phyloP scores from a whole-genome alignment of 2,329 filamentous ascomycete genomes.

The Chaetomium globosum region DNA sequence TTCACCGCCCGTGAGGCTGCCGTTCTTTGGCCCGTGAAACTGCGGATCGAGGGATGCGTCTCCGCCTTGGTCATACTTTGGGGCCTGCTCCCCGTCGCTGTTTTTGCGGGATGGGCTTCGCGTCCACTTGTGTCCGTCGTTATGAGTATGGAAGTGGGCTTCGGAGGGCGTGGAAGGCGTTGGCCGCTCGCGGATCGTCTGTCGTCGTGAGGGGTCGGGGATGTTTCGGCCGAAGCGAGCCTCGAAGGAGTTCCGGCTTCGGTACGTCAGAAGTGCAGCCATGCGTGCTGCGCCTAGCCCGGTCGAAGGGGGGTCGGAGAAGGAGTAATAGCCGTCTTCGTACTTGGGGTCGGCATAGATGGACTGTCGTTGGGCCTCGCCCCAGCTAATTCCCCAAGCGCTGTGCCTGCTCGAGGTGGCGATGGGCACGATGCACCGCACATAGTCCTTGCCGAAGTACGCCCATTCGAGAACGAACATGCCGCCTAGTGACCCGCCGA shows the following conservation, averaged over 20 bases:
- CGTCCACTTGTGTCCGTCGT: constrained; percentile 73
- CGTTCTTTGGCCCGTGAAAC: constrained; percentile 65
- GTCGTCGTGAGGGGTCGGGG: constrained; percentile 78
- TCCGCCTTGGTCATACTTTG: constrained; percentile 6
- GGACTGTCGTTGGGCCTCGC: constrained; percentile 83
- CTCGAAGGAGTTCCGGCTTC: constrained; percentile 96
- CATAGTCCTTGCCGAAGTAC: constrained; percentile 85
- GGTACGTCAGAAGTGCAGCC: constrained; percentile 93
- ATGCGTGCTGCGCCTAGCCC: constrained; percentile 94
- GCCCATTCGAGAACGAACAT: constrained; percentile 93
- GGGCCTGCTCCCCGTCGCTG: constrained; percentile 42
- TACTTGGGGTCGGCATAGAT: constrained; percentile 99
- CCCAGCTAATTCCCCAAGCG: constrained; percentile 90
- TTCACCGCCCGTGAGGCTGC: constrained; percentile 56
- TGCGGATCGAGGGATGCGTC: constrained; percentile 59
- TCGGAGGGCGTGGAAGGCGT: constrained; percentile 65
- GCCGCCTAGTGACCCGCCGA: constrained; percentile 83
- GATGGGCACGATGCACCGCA: constrained; percentile 78
- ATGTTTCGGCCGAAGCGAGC: constrained; percentile 91
- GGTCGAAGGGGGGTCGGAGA: constrained; percentile 80
- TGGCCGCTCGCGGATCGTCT: constrained; percentile 74
- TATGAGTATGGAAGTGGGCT: constrained; percentile 79
- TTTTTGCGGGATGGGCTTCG: constrained; percentile 54
- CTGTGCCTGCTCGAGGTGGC: constrained; percentile 83
- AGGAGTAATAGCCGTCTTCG: constrained; percentile 91